Evolutionary conservation across 768 basidiomycete genomes (phyloP).

Genomic region (Auriscalpium vulgare): DNA sequence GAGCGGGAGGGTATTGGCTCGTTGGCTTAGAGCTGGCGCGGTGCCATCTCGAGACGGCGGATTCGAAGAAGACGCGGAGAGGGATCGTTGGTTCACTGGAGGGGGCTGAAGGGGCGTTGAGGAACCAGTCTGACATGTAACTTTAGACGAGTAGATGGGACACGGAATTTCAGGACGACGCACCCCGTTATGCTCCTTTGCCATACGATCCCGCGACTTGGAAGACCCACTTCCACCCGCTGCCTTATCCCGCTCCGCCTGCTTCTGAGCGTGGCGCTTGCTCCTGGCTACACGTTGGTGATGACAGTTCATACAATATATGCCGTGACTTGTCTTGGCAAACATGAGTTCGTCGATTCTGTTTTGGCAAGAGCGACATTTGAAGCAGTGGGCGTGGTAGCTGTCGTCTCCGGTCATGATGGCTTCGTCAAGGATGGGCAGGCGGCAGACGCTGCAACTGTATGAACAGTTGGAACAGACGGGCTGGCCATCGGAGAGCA

Average conservation of each 20-base stretch:
- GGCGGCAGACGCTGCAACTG: constrained; percentile 90
- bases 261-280: constrained; percentile 83
- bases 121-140: neutral
- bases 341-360: constrained; percentile 98
- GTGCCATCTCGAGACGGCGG: neutral
- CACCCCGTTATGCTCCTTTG: constrained; percentile 24
- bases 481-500: constrained; percentile 96
- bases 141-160: neutral
- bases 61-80: neutral
- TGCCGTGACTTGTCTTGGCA: constrained; percentile 96
- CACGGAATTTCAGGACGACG: neutral
- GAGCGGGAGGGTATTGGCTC: too few species aligned
- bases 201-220: constrained; percentile 22
- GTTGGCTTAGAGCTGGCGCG: neutral
- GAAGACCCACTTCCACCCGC: constrained; percentile 36
- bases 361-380: constrained; percentile 90
- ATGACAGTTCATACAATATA: constrained; percentile 98
- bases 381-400: constrained; percentile 98
- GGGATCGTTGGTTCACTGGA: neutral
- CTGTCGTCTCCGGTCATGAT: constrained; percentile 99
- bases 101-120: neutral
- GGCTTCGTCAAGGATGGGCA: constrained; percentile 94
- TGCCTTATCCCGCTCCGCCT: constrained; percentile 44
- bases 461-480: constrained; percentile 93
- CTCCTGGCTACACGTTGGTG: constrained; percentile 95